phyloP scores from a whole-genome alignment of 176 grass and related monocot species.

The Elymus sibiricus region DNA sequence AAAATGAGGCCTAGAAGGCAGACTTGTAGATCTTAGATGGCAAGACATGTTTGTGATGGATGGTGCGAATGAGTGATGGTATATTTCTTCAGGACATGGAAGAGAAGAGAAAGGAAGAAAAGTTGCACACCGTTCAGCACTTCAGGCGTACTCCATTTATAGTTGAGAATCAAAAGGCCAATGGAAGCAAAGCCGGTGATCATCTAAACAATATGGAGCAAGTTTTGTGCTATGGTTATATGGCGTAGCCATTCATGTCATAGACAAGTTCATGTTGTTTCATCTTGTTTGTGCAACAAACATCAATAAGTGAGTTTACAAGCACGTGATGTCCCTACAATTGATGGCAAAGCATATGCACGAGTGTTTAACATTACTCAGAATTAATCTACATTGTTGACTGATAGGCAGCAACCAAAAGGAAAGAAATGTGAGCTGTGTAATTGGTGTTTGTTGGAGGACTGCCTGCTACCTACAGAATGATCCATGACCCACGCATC shows the following conservation, averaged over 20 bases:
- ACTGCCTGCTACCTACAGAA: not conserved
- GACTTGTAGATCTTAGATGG: slow-evolving; percentile 42
- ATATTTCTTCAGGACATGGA: slow-evolving; percentile 2
- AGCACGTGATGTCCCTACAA: not conserved
- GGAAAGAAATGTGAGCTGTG: not conserved
- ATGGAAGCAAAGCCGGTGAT: not conserved
- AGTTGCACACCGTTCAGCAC: not conserved
- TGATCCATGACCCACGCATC: not conserved
- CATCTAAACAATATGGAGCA: not conserved
- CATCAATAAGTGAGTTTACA: slow-evolving; percentile 25
- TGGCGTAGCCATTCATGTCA: not conserved
- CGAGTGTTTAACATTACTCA: not conserved
- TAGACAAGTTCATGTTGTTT: not conserved
- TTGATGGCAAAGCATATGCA: slow-evolving; percentile 21
- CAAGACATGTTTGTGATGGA: slow-evolving; percentile 27
- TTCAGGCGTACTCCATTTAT: slow-evolving; percentile 17
- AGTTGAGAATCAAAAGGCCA: not conserved
- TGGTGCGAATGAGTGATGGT: not conserved
- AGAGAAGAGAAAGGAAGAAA: slow-evolving; percentile 8
- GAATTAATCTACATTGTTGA: not conserved
- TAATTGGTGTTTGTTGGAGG: not conserved
- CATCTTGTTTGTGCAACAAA: slow-evolving; percentile 5
- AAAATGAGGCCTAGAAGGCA: slow-evolving; percentile 25
- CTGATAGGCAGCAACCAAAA: not conserved
- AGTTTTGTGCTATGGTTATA: not conserved